phyloP scores from a whole-genome alignment of 2,329 filamentous ascomycete species.

The Colletotrichum sp. region DNA sequence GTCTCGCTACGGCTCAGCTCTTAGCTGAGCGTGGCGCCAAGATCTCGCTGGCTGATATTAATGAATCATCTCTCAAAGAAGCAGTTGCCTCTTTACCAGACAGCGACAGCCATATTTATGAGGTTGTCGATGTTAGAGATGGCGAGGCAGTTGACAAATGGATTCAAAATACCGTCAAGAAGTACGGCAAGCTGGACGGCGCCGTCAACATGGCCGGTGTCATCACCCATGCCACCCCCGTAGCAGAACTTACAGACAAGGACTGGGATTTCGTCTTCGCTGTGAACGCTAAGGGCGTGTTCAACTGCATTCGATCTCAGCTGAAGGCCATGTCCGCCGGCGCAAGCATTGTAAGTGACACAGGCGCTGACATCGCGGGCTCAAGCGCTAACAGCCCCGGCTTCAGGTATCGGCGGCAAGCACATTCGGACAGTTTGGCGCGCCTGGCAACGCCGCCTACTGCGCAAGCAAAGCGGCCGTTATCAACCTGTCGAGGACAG shows the following conservation, averaged over 20 bases:
- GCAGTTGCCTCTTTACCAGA: background rate
- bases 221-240: constrained; percentile 39
- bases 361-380: constrained; percentile 35
- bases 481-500: constrained; percentile 31
- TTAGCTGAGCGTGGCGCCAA: constrained; percentile 48
- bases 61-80: constrained; percentile 33
- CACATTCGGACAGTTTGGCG: constrained; percentile 42
- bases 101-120: background rate
- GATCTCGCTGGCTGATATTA: constrained; percentile 54
- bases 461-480: constrained; percentile 34
- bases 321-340: constrained; percentile 42
- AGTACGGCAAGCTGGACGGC: constrained; percentile 42
- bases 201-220: constrained; percentile 47
- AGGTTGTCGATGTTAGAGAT: constrained; percentile 17
- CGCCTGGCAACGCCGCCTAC: constrained; percentile 32
- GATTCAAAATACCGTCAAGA: constrained; percentile 34
- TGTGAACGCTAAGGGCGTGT: constrained; percentile 52
- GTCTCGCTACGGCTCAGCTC: constrained; percentile 48
- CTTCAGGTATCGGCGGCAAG: constrained; percentile 38
- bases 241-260: constrained; percentile 37
- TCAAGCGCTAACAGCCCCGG: background rate
- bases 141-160: constrained; percentile 24
- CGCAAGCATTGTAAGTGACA: constrained; percentile 54
- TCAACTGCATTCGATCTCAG: constrained; percentile 56
- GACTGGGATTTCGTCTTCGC: constrained; percentile 46